Base-by-base conservation (phyloP, 169 alveolate genomes). In the Prorocentrum cordatum region DNA sequence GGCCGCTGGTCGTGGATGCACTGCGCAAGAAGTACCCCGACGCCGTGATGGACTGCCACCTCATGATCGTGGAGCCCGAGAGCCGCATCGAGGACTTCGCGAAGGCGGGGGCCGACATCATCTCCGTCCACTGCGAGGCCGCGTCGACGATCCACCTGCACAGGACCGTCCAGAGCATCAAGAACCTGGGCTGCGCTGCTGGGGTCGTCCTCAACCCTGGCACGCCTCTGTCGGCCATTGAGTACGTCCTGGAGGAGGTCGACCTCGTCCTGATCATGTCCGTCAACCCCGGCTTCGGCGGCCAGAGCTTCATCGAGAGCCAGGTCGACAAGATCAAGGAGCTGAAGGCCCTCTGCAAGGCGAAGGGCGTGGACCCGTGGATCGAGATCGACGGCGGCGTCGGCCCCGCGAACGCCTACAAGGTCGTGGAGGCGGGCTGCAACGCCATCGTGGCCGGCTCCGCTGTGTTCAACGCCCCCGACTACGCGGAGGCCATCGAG, bases 251-350 rank as follows among this genome's bases (percentile, higher is more conserved):
- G 2, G 18, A 36, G n/a, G 90, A 80, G 88, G 90, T 80, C 79
- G 90, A 80, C 29, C 58, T 80, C 59, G 79, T 80, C 27, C 79
- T 80, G 39, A 80, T 80, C 58, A 80, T 80, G 90, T 80, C 90
- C n/a, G 90, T 80, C 45, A 80, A 80, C 68, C 90, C 90, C 18
- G 90, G 90, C 90, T 80, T 80, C 66, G 90, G 90, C 5, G 90
- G 90, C 1, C 90, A 80, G 47, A 24, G 73, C 42, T 80, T 80
- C 90, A 80, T 80, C 54, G 80, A 80, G 90, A 62, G 80, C 27
- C 90, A 80, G 90, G 31, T 3, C 45, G 2, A 4, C 18, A 2
- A 64, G 20, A 1, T 9, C 82, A 58, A 67, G 89, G 89, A 79
- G 38, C 33, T 79, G 66, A 79, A 79, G 77, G 6, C 5, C 39